Evolutionary conservation across 352 stramenopile genomes (phyloP), one percentile per base, ranked within the genome.

Genomic region (Phytophthora hybrid): DNA sequence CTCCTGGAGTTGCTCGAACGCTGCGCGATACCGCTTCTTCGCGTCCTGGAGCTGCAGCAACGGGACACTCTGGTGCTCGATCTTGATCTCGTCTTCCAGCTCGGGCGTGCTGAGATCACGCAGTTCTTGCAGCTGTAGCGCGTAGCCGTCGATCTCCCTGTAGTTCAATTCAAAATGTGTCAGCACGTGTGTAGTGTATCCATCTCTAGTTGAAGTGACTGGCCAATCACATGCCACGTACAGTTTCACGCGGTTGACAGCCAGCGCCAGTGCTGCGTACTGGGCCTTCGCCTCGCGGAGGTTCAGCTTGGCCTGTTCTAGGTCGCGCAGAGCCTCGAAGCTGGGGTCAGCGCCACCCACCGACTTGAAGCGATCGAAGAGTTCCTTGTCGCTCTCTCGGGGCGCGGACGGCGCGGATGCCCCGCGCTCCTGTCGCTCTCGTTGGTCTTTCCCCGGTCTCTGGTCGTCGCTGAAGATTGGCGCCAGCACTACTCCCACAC

Each of bases 301-400:
- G 46, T 92, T 93, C 46, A 78, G 73, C 60, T 92, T 92, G 44
- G 87, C 79, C 51, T 84, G 71, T 3, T 92, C 84, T 14, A 91
- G 64, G 39, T 92, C 83, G 14, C 79, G 71, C n/a, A 89, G 41
- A 3, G 83, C 82, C 63, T 90, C 84, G 6, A 80, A 74, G 16
- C 72, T 67, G 4, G 79, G 77, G 34, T 80, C 51, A 6, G 65
- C 59, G 14, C 65, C 71, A 59, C 59, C 65, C 49, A 74, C 19
- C 7, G 74, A 54, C 62, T 82, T 85, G 66, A 92, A 93, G 23
- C 59, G 53, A n/a, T 87, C 74, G 39, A 86, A 88, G 11, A 92
- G 75, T 59, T 88, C 76, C 59, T 92, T 91, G 51, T 92, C 81
- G 39, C 58, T 84, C 62, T 34, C 37, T 19, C 37, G 14, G 46